Evolutionary conservation across 805 yeast genomes (phyloP).

Genomic region (Candida patagonica): DNA sequence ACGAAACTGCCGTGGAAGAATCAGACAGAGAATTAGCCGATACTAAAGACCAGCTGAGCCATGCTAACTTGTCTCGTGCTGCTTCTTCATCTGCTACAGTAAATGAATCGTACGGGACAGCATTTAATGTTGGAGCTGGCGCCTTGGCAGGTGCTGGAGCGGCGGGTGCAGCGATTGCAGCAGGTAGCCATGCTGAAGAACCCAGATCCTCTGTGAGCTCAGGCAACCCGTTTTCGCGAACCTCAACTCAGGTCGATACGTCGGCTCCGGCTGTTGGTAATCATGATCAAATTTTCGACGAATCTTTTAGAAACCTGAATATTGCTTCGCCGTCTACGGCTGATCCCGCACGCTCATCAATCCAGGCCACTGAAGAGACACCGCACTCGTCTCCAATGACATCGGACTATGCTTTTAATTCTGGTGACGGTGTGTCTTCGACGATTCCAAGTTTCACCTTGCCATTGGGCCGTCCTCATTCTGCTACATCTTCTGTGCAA

Average conservation of each 20-base stretch:
- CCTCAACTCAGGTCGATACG: neutral
- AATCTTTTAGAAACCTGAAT: constrained; percentile 17
- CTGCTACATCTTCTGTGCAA: constrained; percentile 82
- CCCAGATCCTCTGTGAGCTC: constrained; percentile 5
- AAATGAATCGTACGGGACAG: neutral
- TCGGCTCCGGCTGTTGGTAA: constrained; percentile 3
- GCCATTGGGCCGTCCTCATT: constrained; percentile 54
- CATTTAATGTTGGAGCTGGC: constrained; percentile 10
- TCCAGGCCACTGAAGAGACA: constrained; percentile 20
- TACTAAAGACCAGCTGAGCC: constrained; percentile 27
- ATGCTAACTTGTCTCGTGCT: constrained; percentile 8
- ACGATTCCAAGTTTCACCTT: constrained; percentile 31
- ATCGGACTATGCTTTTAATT: constrained; percentile 17
- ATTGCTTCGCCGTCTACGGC: constrained; percentile 21
- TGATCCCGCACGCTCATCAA: constrained; percentile 17
- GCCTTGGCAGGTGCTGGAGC: constrained; percentile 21
- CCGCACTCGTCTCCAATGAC: constrained; percentile 24
- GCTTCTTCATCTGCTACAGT: neutral
- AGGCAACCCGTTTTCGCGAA: constrained; percentile 13
- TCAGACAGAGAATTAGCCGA: constrained; percentile 34
- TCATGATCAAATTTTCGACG: constrained; percentile 16
- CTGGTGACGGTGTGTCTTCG: constrained; percentile 11
- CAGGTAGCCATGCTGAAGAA: neutral
- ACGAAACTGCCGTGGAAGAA: constrained; percentile 23
- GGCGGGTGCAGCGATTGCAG: constrained; percentile 20